A percentile compares a stretch with the other conserved stretches of the same genome.
These are phyloP conservation scores for Agrocybe chaxingu DNA, from an alignment of 768 basidiomycete species.

Conservation along the genomic window DNA sequence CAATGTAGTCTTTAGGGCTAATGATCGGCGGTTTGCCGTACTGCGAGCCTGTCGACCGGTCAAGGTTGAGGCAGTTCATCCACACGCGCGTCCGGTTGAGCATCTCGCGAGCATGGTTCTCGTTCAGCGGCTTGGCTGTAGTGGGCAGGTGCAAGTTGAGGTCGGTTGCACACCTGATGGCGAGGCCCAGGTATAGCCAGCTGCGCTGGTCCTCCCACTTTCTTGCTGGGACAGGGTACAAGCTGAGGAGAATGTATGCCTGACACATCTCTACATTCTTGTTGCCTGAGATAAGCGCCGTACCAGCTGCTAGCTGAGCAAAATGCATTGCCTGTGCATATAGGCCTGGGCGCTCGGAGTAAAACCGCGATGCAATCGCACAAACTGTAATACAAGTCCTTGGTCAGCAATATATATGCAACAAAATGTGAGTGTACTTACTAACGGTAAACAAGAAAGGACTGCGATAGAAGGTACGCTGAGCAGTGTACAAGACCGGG, in stretches of 20 bases:
- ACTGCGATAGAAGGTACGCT: slow-evolving; percentile 74
- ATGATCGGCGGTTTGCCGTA: slow-evolving; percentile 88
- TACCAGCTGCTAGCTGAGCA: slow-evolving; percentile 74
- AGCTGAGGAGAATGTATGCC: slow-evolving; percentile 76
- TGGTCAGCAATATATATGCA: not conserved
- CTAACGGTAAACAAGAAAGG: slow-evolving; percentile 92
- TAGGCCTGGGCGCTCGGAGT: slow-evolving; percentile 64
- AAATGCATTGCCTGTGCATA: slow-evolving; percentile 72
- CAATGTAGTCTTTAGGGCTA: slow-evolving; percentile 71
- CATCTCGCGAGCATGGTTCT: slow-evolving; percentile 80
- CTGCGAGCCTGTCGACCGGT: slow-evolving; percentile 83
- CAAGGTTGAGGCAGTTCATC: slow-evolving; percentile 89
- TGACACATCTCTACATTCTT: slow-evolving; percentile 85
- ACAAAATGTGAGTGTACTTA: slow-evolving; percentile 36
- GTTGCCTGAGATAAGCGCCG: slow-evolving; percentile 68
- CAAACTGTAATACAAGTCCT: slow-evolving; percentile 51
- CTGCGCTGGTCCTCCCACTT: slow-evolving; percentile 89
- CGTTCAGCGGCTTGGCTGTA: slow-evolving; percentile 71
- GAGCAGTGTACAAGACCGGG: slow-evolving; percentile 80
- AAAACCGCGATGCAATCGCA: slow-evolving; percentile 83
- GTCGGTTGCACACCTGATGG: slow-evolving; percentile 79
- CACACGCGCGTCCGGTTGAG: slow-evolving; percentile 88
- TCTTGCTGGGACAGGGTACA: slow-evolving; percentile 72
- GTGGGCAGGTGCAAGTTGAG: slow-evolving; percentile 82
- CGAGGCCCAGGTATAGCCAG: slow-evolving; percentile 87